Percentiles rank a stretch among this genome's conserved stretches.
Conservation (phyloP, 257 asterid species). For the Prunella vulgaris region DNA sequence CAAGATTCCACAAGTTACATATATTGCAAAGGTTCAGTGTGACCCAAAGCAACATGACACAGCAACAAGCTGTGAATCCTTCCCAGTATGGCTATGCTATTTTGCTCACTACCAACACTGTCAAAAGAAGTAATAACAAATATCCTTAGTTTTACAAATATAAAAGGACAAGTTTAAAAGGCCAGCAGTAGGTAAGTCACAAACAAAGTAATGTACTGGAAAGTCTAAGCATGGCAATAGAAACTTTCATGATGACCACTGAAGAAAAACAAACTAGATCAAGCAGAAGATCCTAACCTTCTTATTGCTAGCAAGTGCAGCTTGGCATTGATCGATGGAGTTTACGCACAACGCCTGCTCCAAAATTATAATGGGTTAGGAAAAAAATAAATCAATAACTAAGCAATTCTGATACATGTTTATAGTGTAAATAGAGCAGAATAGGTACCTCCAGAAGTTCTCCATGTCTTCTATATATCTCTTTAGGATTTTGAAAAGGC, state of each 20-base stretch:
- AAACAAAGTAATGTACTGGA: not conserved
- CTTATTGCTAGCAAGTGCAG: slow-evolving; percentile 81
- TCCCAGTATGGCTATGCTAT: not conserved
- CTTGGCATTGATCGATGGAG: slow-evolving; percentile 74
- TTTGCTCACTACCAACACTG: not conserved
- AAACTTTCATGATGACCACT: not conserved
- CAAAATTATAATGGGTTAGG: slow-evolving; percentile 17
- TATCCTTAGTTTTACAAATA: slow-evolving; percentile 11
- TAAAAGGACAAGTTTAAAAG: not conserved
- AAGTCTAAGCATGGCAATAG: slow-evolving; percentile 1
- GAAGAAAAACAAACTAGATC: slow-evolving; percentile 22
- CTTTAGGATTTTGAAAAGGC: slow-evolving; percentile 73
- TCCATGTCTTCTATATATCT: slow-evolving; percentile 74
- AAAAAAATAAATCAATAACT: not conserved
- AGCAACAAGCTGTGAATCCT: slow-evolving; percentile 3
- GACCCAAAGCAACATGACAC: slow-evolving; percentile 3
- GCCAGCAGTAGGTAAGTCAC: not conserved
- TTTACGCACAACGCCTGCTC: slow-evolving; percentile 87
- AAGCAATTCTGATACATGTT: slow-evolving; percentile 3
- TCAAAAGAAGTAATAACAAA: slow-evolving; percentile 5
- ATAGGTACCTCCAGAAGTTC: slow-evolving; percentile 82
- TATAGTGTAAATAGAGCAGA: slow-evolving; percentile 17
- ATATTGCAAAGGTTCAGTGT: not conserved
- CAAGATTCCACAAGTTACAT: not conserved
- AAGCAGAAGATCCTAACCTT: slow-evolving; percentile 51